Conservation (phyloP, 805 yeast genomes). For the Teunomyces kruisii region DNA sequence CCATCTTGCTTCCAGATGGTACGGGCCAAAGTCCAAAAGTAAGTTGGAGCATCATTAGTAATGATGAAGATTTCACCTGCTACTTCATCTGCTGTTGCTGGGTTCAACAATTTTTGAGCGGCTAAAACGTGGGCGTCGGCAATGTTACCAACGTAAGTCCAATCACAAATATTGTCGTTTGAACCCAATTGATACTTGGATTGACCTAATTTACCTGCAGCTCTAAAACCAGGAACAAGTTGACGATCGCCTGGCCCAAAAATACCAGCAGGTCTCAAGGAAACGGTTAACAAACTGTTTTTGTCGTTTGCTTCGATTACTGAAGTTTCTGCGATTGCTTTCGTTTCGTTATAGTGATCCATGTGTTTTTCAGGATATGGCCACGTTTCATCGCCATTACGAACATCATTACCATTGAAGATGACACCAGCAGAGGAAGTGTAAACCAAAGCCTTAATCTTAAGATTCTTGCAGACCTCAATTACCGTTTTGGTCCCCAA, state of each 20-base stretch:
- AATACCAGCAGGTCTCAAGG: conserved; percentile 95
- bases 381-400: conserved; percentile 91
- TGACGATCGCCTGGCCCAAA: conserved; percentile 99
- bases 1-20: conserved; percentile 98
- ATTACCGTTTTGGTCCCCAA: conserved; percentile 81
- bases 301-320: conserved; percentile 71
- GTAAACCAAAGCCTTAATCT: conserved; percentile 73
- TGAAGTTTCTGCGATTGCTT: conserved; percentile 84
- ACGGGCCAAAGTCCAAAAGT: conserved; percentile 95
- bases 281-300: conserved; percentile 67
- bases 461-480: conserved; percentile 53
- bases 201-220: conserved; percentile 80
- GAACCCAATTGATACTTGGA: conserved; percentile 93
- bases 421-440: conserved; percentile 98
- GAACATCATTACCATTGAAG: conserved; percentile 90
- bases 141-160: conserved; percentile 98
- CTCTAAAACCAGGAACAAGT: conserved; percentile 86
- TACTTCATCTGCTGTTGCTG: conserved; percentile 42
- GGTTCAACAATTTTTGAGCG: conserved; percentile 66
- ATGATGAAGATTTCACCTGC: conserved; percentile 88
- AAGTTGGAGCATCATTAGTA: conserved; percentile 92
- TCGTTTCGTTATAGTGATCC: conserved; percentile 97
- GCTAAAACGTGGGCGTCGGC: conserved; percentile 96
- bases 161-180: conserved; percentile 89
- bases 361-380: conserved; percentile 89